These are phyloP conservation scores for Davidsoniella neocaledoniae DNA, from an alignment of 2,329 filamentous ascomycete genomes.

Conservation along the genomic window DNA sequence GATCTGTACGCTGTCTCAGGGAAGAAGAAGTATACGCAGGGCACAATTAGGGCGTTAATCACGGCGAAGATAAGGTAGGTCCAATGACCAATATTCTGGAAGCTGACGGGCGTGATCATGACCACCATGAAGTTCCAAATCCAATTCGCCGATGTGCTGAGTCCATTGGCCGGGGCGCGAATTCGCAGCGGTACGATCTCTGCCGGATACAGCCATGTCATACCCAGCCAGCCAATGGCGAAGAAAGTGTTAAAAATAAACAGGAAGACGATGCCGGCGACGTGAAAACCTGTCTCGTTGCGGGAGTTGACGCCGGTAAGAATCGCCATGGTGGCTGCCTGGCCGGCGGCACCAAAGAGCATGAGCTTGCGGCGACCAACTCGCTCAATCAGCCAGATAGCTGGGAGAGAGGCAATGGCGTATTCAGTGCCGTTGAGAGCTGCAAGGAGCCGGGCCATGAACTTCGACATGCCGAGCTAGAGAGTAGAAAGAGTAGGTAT, in stretches of 20 bases:
- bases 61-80: slow-evolving; percentile 51
- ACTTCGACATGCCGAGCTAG: slow-evolving; percentile 27
- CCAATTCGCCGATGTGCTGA: slow-evolving; percentile 39
- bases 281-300: slow-evolving; percentile 29
- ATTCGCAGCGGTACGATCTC: slow-evolving; percentile 53
- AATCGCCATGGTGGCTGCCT: slow-evolving; percentile 39
- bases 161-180: slow-evolving; percentile 42
- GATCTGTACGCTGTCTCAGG: slow-evolving; percentile 55
- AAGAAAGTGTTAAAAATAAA: slow-evolving; percentile 46
- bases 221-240: slow-evolving; percentile 24
- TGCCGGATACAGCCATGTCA: slow-evolving; percentile 47
- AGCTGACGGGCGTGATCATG: slow-evolving; percentile 44
- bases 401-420: slow-evolving; percentile 30
- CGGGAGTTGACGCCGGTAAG: slow-evolving; percentile 34
- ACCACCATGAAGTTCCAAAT: slow-evolving; percentile 48
- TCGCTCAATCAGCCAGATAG: slow-evolving; percentile 43
- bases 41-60: slow-evolving; percentile 28
- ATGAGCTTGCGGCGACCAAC: slow-evolving; percentile 56
- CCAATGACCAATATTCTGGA: slow-evolving; percentile 38
- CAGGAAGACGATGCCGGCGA: slow-evolving; percentile 48
- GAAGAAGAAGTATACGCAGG: slow-evolving; percentile 60
- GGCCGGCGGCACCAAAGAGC: slow-evolving; percentile 47
- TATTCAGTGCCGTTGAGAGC: slow-evolving; percentile 25
- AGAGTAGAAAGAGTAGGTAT: no score
- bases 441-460: slow-evolving; percentile 37